Evolutionary conservation across 2,329 filamentous ascomycete species (phyloP), one percentile per base, ranked within the genome.

Genomic region (Botrytis hyacinthi): DNA sequence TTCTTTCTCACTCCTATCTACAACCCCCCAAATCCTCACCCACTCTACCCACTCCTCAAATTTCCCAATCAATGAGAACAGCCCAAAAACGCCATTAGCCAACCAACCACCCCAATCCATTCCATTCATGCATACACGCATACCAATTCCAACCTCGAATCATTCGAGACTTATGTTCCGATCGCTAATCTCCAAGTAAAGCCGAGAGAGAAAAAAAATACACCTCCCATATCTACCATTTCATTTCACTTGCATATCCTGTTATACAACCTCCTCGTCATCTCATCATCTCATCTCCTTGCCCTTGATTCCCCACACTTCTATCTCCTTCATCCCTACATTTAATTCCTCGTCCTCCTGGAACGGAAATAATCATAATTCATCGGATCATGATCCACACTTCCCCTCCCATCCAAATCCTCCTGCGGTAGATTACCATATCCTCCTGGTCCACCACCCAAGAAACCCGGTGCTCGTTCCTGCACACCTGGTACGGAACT

Each of bases 391-490:
- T 73, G 54, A 20, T 78, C 79, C 35, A 82, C 79, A 46, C 60
- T 68, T 1, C 65, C 35, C 46, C 32, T 51, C 6, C 35, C 42
- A 65, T 71, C 70, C 37, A 71, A 12, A 65, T 84, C 81, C 59
- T 82, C 81, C 78, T 90, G 88, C 0, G 88, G 86, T 71, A 91
- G 80, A 40, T 86, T 86, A 22, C 87, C 89, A 79, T 91, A 91
- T 0, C 89, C 89, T 69, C 84, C 83, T 1, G 88, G 87, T 3
- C 88, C 88, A 71, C 88, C 87, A 29, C 88, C 88, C 29, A 89
- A 80, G 74, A 88, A 87, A 18, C 87, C 86, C 7, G 85, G 85
- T 1, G 85, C 83, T 4, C 85, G 84, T 26, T 68, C 44, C 35
- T 62, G 44, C 46, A 44, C n/a, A 20, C 35, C 72, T 16, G 59